These are phyloP conservation scores for Pleurotus ostreatus DNA, from an alignment of 768 basidiomycete species.

Conservation along the genomic window DNA sequence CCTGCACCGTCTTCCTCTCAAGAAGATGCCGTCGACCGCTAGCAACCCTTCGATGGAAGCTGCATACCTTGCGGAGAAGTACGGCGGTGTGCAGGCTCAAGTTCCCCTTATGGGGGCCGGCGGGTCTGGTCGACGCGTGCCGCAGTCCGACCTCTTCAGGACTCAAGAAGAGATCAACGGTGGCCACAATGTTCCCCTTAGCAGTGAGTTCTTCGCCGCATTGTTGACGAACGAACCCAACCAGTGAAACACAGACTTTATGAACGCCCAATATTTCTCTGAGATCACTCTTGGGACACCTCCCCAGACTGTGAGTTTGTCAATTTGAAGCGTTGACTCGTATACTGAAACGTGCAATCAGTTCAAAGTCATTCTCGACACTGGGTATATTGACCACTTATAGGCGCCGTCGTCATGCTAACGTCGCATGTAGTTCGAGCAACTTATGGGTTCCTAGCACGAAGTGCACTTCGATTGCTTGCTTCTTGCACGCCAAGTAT, in stretches of 20 bases:
- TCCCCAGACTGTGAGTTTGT: constrained; percentile 62
- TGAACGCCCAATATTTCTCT: constrained; percentile 97
- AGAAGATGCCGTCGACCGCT: constrained; percentile 69
- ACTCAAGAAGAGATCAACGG: constrained; percentile 73
- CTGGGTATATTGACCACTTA: constrained; percentile 48
- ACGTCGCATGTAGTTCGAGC: constrained; percentile 53
- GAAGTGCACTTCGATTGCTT: constrained; percentile 82
- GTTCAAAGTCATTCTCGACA: constrained; percentile 96
- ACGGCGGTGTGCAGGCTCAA: constrained; percentile 52
- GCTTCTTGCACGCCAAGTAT: constrained; percentile 94
- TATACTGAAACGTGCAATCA: constrained; percentile 20
- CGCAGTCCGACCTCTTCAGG: constrained; percentile 62
- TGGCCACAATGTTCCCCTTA: constrained; percentile 86
- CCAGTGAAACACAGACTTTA: constrained; percentile 64
- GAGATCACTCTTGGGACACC: constrained; percentile 84
- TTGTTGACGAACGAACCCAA: constrained; percentile 6
- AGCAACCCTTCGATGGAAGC: constrained; percentile 67
- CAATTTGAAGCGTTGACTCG: not conserved
- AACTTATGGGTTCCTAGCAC: constrained; percentile 93
- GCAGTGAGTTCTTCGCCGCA: constrained; percentile 52
- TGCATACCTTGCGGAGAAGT: constrained; percentile 92
- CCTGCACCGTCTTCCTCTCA: constrained; percentile 83
- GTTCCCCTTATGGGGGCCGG: constrained; percentile 71
- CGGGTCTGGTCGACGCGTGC: constrained; percentile 62
- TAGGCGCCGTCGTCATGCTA: not conserved